Evolutionary conservation across 177 flowering plant genomes (phyloP).

Genomic region (Tripterygium wilfordii): DNA sequence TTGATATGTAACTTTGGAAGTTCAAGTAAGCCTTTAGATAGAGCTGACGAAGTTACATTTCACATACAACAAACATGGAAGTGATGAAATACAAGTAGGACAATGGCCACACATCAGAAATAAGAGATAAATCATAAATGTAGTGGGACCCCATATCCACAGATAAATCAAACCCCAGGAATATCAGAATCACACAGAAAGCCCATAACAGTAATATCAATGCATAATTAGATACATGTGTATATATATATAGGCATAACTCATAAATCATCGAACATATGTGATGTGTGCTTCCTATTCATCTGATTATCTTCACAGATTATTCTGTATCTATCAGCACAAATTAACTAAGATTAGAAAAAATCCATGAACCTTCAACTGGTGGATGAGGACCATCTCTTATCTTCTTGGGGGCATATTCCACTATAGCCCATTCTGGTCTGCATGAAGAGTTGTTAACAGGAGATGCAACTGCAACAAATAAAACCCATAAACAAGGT

Average conservation of each 20-base stretch:
- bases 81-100: too few relatives aligned
- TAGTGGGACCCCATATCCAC: constrained; percentile 6
- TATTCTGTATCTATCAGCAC: not conserved
- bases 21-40: too few relatives aligned
- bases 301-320: constrained; percentile 1
- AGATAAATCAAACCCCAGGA: not conserved
- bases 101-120: constrained; percentile 5
- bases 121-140: constrained; percentile 11
- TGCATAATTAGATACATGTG: too few relatives aligned
- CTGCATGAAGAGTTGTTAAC: constrained; percentile 9
- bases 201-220: not conserved
- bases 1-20: too few relatives aligned
- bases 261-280: constrained; percentile 7
- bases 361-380: constrained; percentile 12
- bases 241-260: too few relatives aligned
- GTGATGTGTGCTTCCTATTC: constrained; percentile 2
- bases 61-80: too few relatives aligned
- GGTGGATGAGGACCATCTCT: constrained; percentile 9
- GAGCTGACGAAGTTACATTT: too few relatives aligned
- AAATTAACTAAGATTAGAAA: not conserved
- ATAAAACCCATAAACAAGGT: not conserved
- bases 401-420: constrained; percentile 13
- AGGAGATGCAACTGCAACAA: constrained; percentile 18
- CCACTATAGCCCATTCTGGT: constrained; percentile 21
- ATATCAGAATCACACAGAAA: not conserved